Conservation (phyloP, 1,139 yeast genomes). For the Geotrichum histeridarum region DNA sequence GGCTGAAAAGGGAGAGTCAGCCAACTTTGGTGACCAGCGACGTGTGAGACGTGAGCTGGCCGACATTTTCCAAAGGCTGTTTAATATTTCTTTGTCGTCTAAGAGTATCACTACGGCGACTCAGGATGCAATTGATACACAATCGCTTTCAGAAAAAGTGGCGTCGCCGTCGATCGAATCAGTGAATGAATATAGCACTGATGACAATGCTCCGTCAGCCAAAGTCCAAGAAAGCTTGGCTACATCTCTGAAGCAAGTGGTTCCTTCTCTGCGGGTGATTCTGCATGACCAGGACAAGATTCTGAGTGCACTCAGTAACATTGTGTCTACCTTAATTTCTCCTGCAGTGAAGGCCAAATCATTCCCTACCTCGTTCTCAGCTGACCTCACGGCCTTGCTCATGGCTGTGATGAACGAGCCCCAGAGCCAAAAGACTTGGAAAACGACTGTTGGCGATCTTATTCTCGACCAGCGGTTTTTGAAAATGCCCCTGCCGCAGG, state of each 20-base stretch:
- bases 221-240: conserved; percentile 39
- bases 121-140: conserved; percentile 8
- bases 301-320: conserved; percentile 39
- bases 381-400: conserved; percentile 32
- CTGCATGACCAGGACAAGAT: conserved; percentile 48
- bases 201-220: conserved; percentile 17
- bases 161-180: conserved; percentile 16
- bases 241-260: conserved; percentile 38
- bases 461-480: conserved; percentile 44
- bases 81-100: conserved; percentile 42
- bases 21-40: conserved; percentile 58
- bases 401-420: conserved; percentile 26
- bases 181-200: conserved; percentile 3
- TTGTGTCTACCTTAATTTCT: conserved; percentile 41
- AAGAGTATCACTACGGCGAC: conserved; percentile 24
- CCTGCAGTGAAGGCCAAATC: conserved; percentile 44
- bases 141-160: conserved; percentile 18
- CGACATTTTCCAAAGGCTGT: conserved; percentile 55
- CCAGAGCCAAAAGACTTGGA: conserved; percentile 39
- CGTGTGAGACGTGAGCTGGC: conserved; percentile 60
- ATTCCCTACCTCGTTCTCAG: conserved; percentile 31
- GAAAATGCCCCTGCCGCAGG: conserved; percentile 33
- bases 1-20: conserved; percentile 51
- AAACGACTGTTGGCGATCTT: conserved; percentile 37
- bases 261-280: conserved; percentile 42